phyloP scores from a whole-genome alignment of 2,329 filamentous ascomycete species.

The Pseudomassariella vexata region DNA sequence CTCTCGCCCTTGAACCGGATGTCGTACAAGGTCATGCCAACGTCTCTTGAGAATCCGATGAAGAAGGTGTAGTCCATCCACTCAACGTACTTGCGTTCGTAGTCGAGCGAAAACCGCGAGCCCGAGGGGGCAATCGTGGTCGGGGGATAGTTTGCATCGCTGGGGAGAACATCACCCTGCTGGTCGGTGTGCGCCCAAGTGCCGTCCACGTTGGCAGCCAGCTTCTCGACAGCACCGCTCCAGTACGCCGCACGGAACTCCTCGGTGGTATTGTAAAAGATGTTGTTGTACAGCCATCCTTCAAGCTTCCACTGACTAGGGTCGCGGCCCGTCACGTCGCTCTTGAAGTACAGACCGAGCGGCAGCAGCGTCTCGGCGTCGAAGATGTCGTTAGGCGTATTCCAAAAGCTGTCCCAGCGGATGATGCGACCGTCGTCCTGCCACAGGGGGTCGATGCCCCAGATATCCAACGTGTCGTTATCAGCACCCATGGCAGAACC shows the following conservation, averaged over 20 bases:
- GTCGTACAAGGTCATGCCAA: slow-evolving; percentile 43
- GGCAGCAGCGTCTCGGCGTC: slow-evolving; percentile 40
- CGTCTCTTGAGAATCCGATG: slow-evolving; percentile 40
- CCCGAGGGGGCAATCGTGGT: slow-evolving; percentile 29
- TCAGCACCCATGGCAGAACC: slow-evolving; percentile 29
- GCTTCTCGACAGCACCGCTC: slow-evolving; percentile 37
- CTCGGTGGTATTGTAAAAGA: slow-evolving; percentile 45
- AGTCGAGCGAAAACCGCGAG: slow-evolving; percentile 35
- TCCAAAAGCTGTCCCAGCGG: slow-evolving; percentile 43
- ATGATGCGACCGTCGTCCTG: slow-evolving; percentile 34
- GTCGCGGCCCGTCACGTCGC: slow-evolving; percentile 45
- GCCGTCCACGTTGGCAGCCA: slow-evolving; percentile 40
- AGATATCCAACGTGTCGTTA: slow-evolving; percentile 33
- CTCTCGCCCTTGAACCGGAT: slow-evolving; percentile 49
- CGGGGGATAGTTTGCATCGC: slow-evolving; percentile 32
- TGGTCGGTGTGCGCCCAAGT: slow-evolving; percentile 38
- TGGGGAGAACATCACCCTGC: slow-evolving; percentile 26
- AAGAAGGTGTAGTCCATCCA: slow-evolving; percentile 51
- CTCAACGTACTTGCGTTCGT: slow-evolving; percentile 35
- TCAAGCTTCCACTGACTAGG: slow-evolving; percentile 42
- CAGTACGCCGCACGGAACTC: slow-evolving; percentile 39
- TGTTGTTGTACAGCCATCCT: slow-evolving; percentile 48
- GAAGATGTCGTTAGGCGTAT: slow-evolving; percentile 28
- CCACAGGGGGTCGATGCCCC: slow-evolving; percentile 34
- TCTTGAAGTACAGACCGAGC: slow-evolving; percentile 35